Percentiles rank a stretch among this genome's conserved stretches.
Evolutionary conservation across 2,329 filamentous ascomycete species (phyloP).

Genomic region (Aureobasidium melanogenum): DNA sequence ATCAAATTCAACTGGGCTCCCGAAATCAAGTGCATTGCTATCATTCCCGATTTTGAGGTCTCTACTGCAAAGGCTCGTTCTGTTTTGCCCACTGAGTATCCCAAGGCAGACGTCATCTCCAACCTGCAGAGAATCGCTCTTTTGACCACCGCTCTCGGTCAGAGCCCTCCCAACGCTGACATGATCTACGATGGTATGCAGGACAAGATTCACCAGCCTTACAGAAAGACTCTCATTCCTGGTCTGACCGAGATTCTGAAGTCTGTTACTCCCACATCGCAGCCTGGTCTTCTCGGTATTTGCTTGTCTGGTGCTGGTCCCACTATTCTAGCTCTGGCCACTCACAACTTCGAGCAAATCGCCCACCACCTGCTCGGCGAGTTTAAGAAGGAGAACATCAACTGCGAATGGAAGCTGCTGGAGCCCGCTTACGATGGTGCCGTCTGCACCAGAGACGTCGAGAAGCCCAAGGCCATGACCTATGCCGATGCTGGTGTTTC

Average conservation of each 20-base stretch:
- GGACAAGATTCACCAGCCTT: slow-evolving; percentile 95
- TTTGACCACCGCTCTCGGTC: slow-evolving; percentile 78
- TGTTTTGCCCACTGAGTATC: slow-evolving; percentile 73
- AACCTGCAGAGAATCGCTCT: slow-evolving; percentile 92
- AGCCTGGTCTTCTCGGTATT: slow-evolving; percentile 83
- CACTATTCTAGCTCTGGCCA: slow-evolving; percentile 88
- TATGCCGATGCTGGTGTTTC: slow-evolving; percentile 91
- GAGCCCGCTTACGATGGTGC: slow-evolving; percentile 71
- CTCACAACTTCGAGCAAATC: slow-evolving; percentile 79
- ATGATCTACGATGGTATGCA: slow-evolving; percentile 98
- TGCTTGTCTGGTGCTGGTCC: slow-evolving; percentile 92
- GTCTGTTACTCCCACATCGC: slow-evolving; percentile 78
- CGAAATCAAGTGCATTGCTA: slow-evolving; percentile 93
- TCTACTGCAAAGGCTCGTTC: slow-evolving; percentile 84
- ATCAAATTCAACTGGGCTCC: slow-evolving; percentile 90
- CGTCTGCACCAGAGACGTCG: slow-evolving; percentile 28
- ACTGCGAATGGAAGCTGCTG: slow-evolving; percentile 77
- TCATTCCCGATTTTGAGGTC: slow-evolving; percentile 93
- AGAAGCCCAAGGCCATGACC: slow-evolving; percentile 47
- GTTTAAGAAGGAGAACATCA: slow-evolving; percentile 64
- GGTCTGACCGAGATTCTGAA: slow-evolving; percentile 84
- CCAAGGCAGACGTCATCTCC: slow-evolving; percentile 79
- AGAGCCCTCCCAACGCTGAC: slow-evolving; percentile 81
- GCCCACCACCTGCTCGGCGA: slow-evolving; percentile 59
- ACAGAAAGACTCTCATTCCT: slow-evolving; percentile 83